Conservation (phyloP, 1,284 basidiomycete genomes). For the Trametes polyzona region DNA sequence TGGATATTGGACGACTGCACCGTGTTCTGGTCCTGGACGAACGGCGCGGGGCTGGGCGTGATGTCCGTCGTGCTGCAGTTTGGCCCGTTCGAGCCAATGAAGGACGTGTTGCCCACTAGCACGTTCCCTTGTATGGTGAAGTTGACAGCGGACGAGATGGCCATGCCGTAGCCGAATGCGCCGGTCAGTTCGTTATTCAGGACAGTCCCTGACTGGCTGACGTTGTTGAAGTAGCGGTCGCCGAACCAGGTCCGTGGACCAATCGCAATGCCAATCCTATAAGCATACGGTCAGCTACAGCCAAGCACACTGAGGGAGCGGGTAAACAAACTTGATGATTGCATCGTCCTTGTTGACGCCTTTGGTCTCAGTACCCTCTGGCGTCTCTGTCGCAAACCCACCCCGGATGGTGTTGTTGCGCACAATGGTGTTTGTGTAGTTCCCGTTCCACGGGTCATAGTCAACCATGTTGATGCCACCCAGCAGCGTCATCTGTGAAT, state of each 20-base stretch:
- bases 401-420: conserved; percentile 73
- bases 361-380: conserved; percentile 43
- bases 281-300: conserved; percentile 10
- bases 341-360: conserved; percentile 64
- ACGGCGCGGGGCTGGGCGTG: conserved; percentile 59
- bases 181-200: conserved; percentile 71
- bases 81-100: conserved; percentile 72
- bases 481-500: conserved; percentile 61
- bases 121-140: conserved; percentile 71
- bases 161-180: conserved; percentile 74
- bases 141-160: conserved; percentile 63
- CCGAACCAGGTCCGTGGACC: conserved; percentile 84
- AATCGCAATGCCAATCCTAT: conserved; percentile 73
- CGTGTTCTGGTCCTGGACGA: conserved; percentile 57
- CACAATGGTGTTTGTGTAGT: conserved; percentile 72
- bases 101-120: conserved; percentile 73
- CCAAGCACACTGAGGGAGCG: not conserved
- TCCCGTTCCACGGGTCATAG: conserved; percentile 71
- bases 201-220: conserved; percentile 64
- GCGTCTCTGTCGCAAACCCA: conserved; percentile 59
- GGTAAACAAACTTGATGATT: conserved; percentile 69
- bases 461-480: conserved; percentile 88
- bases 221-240: conserved; percentile 59
- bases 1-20: conserved; percentile 51
- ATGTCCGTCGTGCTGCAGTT: conserved; percentile 63